Evolutionary conservation across 1,139 yeast species (phyloP), one percentile per base, ranked within the genome.

Genomic region (Hansenula lynferdii): DNA sequence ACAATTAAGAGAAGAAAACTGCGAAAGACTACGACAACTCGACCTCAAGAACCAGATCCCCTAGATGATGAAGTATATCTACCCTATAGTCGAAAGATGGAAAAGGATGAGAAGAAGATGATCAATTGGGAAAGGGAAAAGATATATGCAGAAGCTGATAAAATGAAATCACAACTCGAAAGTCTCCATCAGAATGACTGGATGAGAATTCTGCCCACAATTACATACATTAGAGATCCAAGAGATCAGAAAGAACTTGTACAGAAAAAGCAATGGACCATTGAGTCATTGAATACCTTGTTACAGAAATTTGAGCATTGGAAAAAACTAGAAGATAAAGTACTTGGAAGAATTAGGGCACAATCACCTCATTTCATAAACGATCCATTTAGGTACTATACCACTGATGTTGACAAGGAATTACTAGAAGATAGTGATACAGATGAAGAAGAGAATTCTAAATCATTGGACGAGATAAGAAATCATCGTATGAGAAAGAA

Each of bases 91-190:
- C 67, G 71, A 32, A 65, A 72, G 33, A 80, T 82, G 85, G 75
- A 72, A 44, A 75, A 77, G 39, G 83, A 80, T 42, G 95, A 85
- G 54, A 70, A 70, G 40, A 68, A 75, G 29, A 76, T 81, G 75
- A 69, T 75, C 27, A 73, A 72, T 43, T 65, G 71, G 18, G 95
- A 85, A 50, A 58, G 77, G 6, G 69, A 66, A 38, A 65, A 70
- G 42, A 66, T 75, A 17, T 57, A 67, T 37, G 57, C 65, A 17
- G 86, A 80, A 41, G 67, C 76, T 11, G 82, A 69, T 50, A 70
- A 64, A 44, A 66, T 74, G 53, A 67, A 58, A 36, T 53, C 59
- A 31, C 80, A 72, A 58, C 65, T 60, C 46, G 69, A 58, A 34
- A 63, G 65, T 21, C 64, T 83, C 16, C 53, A 62, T 21, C 77